These are phyloP conservation scores for Strobilomyces echinocephalus DNA, from an alignment of 768 basidiomycete species.

Conservation along the genomic window DNA sequence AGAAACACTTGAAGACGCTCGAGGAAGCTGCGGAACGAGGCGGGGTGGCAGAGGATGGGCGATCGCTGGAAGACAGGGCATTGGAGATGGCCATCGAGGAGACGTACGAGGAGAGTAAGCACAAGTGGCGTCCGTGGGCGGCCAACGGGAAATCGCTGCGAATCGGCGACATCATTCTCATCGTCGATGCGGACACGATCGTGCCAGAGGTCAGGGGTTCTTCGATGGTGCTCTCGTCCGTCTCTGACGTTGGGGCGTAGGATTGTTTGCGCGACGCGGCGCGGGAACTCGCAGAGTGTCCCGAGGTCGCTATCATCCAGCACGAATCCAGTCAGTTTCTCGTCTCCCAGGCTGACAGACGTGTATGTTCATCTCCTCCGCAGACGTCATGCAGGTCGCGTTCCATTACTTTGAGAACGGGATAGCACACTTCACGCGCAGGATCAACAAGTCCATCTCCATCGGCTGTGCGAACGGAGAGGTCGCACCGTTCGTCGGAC, in stretches of 20 bases:
- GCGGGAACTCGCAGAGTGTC: slow-evolving; percentile 74
- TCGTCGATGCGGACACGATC: slow-evolving; percentile 85
- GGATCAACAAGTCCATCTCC: slow-evolving; percentile 82
- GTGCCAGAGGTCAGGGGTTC: slow-evolving; percentile 56
- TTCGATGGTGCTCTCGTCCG: not conserved
- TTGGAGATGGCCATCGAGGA: slow-evolving; percentile 71
- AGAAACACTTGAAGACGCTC: slow-evolving; percentile 40
- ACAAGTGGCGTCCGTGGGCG: slow-evolving; percentile 69
- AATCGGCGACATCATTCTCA: slow-evolving; percentile 74
- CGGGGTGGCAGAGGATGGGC: slow-evolving; percentile 37
- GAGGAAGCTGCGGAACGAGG: slow-evolving; percentile 36
- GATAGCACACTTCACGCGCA: slow-evolving; percentile 87
- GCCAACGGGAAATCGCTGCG: slow-evolving; percentile 71
- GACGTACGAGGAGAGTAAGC: slow-evolving; percentile 54
- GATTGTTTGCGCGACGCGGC: slow-evolving; percentile 92
- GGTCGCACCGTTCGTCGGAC: slow-evolving; percentile 73
- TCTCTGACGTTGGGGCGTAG: slow-evolving; percentile 26
- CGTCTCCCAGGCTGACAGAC: not conserved
- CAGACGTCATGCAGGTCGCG: slow-evolving; percentile 85
- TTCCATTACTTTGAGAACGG: slow-evolving; percentile 89
- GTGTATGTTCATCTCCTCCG: slow-evolving; percentile 25
- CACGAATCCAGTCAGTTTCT: slow-evolving; percentile 65
- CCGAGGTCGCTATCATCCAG: slow-evolving; percentile 88
- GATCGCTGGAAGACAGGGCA: slow-evolving; percentile 61
- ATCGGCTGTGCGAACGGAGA: slow-evolving; percentile 78